Evolutionary conservation across 208 protist genomes (phyloP), one percentile per base, ranked within the genome.

Genomic region (Trypanosoma boissoni): DNA sequence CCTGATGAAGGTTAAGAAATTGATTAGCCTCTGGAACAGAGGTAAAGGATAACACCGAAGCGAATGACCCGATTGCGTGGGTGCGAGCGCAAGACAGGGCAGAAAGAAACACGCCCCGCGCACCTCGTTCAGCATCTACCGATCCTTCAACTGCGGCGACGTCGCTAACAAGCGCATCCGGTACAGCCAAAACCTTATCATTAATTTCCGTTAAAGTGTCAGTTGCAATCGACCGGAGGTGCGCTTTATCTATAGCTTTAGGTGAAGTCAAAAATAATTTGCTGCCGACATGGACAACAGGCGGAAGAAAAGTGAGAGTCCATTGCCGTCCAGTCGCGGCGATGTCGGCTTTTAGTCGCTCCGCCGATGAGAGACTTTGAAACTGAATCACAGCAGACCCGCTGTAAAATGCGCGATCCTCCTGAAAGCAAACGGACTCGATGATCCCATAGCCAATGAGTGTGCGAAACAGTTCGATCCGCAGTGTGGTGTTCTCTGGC

Each of bases 371-470:
- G 24, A 92, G 56, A 23, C 72, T 72, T 67, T 92, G 86, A 44
- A 86, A 92, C 65, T 92, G 86, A 23, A 89, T 39, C 23, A 62
- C 50, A 36, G 83, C 72, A 14, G 63, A 70, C 10, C 64, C 76
- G 8, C 66, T 68, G 72, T 83, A 75, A 58, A 84, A 88, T 53
- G 79, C 71, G 10, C 50, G 36, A 54, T 76, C 74, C 32, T 79
- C 72, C 24, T 88, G 70, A 46, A 68, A 82, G 36, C 54, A 60
- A 9, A 82, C 31, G 37, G 67, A 69, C 53, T 91, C 84, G 34
- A 91, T 73, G 18, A 74, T 51, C 7, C 84, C 84, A 68, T 91
- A 91, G 29, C 71, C 52, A 20, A 78, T 73, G 68, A 79, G 74
- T 12, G 80, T 78, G 39, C 63, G 69, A 54, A 86, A 88, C 12